A percentile compares a stretch with the other conserved stretches of the same genome.
Evolutionary conservation across 805 yeast species (phyloP).

Genomic region (Starmerella vaccinii): DNA sequence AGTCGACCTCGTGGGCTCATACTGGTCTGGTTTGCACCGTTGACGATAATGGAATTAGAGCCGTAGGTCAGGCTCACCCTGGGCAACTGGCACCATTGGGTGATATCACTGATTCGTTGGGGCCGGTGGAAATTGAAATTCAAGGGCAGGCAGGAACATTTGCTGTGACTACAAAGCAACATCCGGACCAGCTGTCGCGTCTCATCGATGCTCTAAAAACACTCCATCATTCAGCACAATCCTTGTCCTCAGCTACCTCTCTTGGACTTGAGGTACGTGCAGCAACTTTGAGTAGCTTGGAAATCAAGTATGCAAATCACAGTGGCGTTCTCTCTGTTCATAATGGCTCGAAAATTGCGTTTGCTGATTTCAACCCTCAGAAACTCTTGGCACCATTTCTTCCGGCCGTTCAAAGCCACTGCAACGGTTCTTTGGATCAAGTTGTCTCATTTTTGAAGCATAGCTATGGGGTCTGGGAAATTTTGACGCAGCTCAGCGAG

Average conservation of each 20-base stretch:
- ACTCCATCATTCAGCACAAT: constrained; percentile 22
- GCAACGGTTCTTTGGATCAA: constrained; percentile 16
- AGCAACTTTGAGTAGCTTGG: constrained; percentile 20
- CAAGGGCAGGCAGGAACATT: constrained; percentile 14
- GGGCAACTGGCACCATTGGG: constrained; percentile 16
- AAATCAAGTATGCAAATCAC: constrained; percentile 20
- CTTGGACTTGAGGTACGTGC: constrained; percentile 17
- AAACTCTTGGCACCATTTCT: constrained; percentile 22
- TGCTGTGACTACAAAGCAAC: constrained; percentile 3
- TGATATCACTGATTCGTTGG: neutral
- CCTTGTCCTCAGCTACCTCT: constrained; percentile 20
- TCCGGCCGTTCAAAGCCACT: constrained; percentile 23
- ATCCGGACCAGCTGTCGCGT: constrained; percentile 4
- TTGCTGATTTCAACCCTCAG: constrained; percentile 24
- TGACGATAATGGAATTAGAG: constrained; percentile 5
- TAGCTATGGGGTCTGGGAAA: constrained; percentile 20
- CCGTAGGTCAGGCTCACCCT: constrained; percentile 17
- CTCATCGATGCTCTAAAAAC: constrained; percentile 8
- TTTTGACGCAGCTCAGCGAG: constrained; percentile 1
- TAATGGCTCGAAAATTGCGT: constrained; percentile 14
- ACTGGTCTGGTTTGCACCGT: constrained; percentile 22
- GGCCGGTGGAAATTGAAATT: constrained; percentile 3
- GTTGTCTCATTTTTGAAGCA: constrained; percentile 19
- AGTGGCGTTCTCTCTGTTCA: constrained; percentile 16
- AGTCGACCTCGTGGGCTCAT: constrained; percentile 20